Evolutionary conservation across 306 rosid species (phyloP).

Genomic region (Amphicarpaea edgeworthii): DNA sequence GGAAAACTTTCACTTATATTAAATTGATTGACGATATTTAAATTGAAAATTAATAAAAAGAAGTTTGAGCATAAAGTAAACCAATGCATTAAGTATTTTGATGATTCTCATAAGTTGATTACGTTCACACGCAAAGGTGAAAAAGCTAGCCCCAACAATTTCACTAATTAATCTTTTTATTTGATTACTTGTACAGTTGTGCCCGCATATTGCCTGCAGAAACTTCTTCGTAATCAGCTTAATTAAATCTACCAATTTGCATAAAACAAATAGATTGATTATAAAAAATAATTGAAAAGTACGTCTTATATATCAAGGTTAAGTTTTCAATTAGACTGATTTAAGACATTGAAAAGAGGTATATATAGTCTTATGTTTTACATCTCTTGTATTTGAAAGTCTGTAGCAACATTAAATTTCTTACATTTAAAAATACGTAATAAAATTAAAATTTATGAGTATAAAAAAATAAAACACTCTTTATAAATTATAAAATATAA

Average conservation of each 20-base stretch:
- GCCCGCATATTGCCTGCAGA: not conserved
- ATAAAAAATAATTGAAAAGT: not conserved
- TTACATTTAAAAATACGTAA: not conserved
- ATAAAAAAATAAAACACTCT: not conserved
- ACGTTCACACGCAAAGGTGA: slow-evolving; percentile 1
- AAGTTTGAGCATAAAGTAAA: not conserved
- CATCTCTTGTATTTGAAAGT: not conserved
- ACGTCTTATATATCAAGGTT: not conserved
- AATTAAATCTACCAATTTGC: not conserved
- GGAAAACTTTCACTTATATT: not conserved
- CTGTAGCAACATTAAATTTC: not conserved
- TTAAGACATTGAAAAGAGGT: not conserved
- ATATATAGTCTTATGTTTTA: not conserved
- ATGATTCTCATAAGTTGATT: not conserved
- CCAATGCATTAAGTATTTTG: not conserved
- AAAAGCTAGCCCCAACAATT: not conserved
- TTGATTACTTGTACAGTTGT: not conserved
- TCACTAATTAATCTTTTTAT: not conserved
- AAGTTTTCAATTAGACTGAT: not conserved
- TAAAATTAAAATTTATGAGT: too few relatives aligned
- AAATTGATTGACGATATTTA: not conserved
- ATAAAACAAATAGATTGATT: not conserved
- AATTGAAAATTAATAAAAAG: not conserved
- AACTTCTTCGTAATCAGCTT: not conserved
- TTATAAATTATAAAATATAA: not conserved